A percentile compares a stretch with the other conserved stretches of the same genome.
phyloP scores from a whole-genome alignment of 2,329 filamentous ascomycete species.

The Verticillium nubilum region DNA sequence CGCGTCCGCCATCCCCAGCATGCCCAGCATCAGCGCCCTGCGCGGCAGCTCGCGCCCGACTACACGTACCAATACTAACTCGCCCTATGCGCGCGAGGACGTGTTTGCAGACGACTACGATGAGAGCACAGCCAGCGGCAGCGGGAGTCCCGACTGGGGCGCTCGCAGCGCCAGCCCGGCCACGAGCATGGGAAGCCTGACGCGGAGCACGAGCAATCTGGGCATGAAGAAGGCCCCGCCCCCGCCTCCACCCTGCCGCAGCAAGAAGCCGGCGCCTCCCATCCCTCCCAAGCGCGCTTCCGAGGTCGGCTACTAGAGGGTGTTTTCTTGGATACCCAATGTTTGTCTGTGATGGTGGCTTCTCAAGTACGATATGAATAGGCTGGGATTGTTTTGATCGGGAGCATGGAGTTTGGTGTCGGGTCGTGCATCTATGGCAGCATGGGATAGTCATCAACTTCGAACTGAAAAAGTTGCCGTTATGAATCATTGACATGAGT shows the following conservation, averaged over 20 bases:
- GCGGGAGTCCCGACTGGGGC: conserved; percentile 45
- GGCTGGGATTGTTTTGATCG: background rate
- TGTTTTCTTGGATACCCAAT: background rate
- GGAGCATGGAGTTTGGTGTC: background rate
- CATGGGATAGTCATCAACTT: too few species aligned
- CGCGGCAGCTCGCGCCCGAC: conserved; percentile 41
- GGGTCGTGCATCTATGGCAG: too few species aligned
- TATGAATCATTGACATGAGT: too few species aligned
- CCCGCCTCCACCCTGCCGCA: conserved; percentile 38
- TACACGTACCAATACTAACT: conserved; percentile 33
- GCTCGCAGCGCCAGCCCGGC: conserved; percentile 49
- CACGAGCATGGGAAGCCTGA: conserved; percentile 51
- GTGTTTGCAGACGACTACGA: conserved; percentile 41
- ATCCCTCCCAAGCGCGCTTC: conserved; percentile 18
- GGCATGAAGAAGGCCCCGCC: conserved; percentile 28
- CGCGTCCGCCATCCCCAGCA: conserved; percentile 4
- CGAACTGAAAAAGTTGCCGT: too few species aligned
- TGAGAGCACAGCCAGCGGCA: conserved; percentile 44
- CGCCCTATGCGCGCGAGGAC: conserved; percentile 28
- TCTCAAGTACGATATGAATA: background rate
- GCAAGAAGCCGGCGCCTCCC: conserved; percentile 52
- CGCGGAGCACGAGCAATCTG: conserved; percentile 30
- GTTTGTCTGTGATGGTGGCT: background rate
- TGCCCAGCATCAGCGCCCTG: conserved; percentile 27
- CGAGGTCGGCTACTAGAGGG: background rate